Base-by-base conservation (phyloP, 345 rosid genomes). In the Mangifera indica region DNA sequence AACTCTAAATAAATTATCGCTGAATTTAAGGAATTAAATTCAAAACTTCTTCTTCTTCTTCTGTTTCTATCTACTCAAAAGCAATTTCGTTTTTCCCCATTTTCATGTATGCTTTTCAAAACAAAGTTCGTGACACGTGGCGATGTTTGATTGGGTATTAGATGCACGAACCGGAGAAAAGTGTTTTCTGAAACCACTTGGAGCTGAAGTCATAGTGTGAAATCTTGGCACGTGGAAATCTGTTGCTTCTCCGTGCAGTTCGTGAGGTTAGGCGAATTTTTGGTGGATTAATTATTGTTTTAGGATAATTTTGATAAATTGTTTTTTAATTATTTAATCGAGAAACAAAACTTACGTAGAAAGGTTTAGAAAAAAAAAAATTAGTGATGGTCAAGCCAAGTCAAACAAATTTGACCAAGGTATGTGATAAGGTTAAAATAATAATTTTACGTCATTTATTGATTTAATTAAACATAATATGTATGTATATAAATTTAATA, bases 1-100 rank as follows among this genome's bases (percentile, higher is more conserved):
- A 40, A 60, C 67, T 66, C 63, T 52, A 44, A 5, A 3, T 51
- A 51, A 21, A 3, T 45, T 66, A 18, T 8, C 76, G 68, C 60
- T 9, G 72, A 1, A 53, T 20, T 21, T 11, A 29, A 54, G 69
- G 67, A 42, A 60, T 29, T 59, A 14, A 46, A 20, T 14, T 2
- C 48, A 65, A 37, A 0, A 6, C 42, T 37, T 37, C 42, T 7
- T 37, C 9, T 7, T 37, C 9, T 37, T 37, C 12, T 63, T 13
- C n/a, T 14, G 67, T 52, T 29, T 29, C 32, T 29, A 1, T 12
- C 52, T 26, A 65, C 63, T 54, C 63, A 9, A 60, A 60, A 65
- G 15, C 10, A 29, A 3, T 51, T 15, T 40, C 22, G 1, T 14
- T 44, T 4, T 37, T 21, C 0, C 1, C 3, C 15, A n/a, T 42